Base-by-base conservation (phyloP, 805 yeast genomes). In the Cyberlindnera americana region DNA sequence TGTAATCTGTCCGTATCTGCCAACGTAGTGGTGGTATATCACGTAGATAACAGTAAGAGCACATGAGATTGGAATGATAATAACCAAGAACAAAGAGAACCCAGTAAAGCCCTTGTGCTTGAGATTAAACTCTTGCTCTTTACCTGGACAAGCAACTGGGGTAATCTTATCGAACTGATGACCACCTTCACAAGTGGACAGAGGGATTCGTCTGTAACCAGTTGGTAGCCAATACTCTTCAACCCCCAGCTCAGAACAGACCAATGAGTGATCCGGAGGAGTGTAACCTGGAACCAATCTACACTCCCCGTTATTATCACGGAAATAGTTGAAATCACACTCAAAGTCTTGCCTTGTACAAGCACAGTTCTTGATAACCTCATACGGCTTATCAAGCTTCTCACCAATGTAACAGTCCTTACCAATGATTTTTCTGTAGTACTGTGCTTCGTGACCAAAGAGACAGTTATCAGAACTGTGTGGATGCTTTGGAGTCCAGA, bases 311-410 rank as follows among this genome's bases (percentile, higher is more conserved):
- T 88, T 96, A 0, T 53, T 45, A 36, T 79, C 80, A 43, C 82
- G 72, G 41, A 63, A 75, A 60, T 70, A 90, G 62, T 90, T 90
- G 67, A 80, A 87, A 60, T 93, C 99, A 72, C 99, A 93, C 62
- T 93, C 99, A 56, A 68, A 93, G 56, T 91, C 99, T 37, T 75
- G 73, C 61, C 96, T 75, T 0, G 93, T 72, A 66, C 99, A 93
- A 1, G 82, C 58, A 65, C 99, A 93, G 59, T 85, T 81, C 44
- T 77, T 68, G 10, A 73, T 58, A 11, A 73, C 67, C 48, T 70
- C 72, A 54, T 69, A 75, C 2, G 85, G 89, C 21, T 74, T 66
- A 19, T 65, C 58, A 29, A 85, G 67, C 33, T 83, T 78, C 38
- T 75, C 75, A 40, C 69, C 75, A 46, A 87, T 81, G 54, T 79